Evolutionary conservation across 2,329 filamentous ascomycete species (phyloP).

Genomic region (Fusarium sororula): DNA sequence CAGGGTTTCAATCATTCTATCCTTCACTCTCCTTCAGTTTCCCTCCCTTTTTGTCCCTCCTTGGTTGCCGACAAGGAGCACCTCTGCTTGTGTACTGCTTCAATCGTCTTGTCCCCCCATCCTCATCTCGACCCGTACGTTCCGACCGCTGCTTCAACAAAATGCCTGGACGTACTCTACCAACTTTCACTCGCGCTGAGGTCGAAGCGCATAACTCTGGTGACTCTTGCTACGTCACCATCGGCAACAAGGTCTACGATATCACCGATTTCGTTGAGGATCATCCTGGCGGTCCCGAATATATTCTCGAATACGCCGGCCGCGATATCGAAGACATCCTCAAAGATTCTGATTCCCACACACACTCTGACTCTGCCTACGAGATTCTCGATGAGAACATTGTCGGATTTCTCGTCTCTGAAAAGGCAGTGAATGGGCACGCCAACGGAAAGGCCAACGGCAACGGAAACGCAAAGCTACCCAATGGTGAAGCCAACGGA

Average conservation of each 20-base stretch:
- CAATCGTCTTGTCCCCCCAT: slow-evolving; percentile 5
- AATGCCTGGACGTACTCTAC: slow-evolving; percentile 85
- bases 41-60: background rate
- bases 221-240: slow-evolving; percentile 91
- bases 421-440: slow-evolving; percentile 55
- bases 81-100: slow-evolving; percentile 14
- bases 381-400: slow-evolving; percentile 90
- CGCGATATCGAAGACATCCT: slow-evolving; percentile 86
- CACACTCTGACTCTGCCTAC: slow-evolving; percentile 92
- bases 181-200: slow-evolving; percentile 82
- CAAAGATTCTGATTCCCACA: slow-evolving; percentile 82
- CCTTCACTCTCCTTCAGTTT: slow-evolving; percentile 9
- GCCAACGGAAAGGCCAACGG: slow-evolving; percentile 45
- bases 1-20: background rate
- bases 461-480: slow-evolving; percentile 35
- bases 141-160: slow-evolving; percentile 32
- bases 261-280: slow-evolving; percentile 89
- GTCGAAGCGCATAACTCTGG: slow-evolving; percentile 81
- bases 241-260: slow-evolving; percentile 93
- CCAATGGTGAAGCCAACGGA: slow-evolving; percentile 48
- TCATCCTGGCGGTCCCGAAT: slow-evolving; percentile 88
- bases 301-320: slow-evolving; percentile 89
- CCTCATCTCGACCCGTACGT: slow-evolving; percentile 1
- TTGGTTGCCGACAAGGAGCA: slow-evolving; percentile 16
- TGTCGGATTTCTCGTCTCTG: slow-evolving; percentile 79